Percentiles rank a stretch among this genome's conserved stretches.
phyloP scores from a whole-genome alignment of 169 alveolate genomes.

The Perkinsus chesapeaki region DNA sequence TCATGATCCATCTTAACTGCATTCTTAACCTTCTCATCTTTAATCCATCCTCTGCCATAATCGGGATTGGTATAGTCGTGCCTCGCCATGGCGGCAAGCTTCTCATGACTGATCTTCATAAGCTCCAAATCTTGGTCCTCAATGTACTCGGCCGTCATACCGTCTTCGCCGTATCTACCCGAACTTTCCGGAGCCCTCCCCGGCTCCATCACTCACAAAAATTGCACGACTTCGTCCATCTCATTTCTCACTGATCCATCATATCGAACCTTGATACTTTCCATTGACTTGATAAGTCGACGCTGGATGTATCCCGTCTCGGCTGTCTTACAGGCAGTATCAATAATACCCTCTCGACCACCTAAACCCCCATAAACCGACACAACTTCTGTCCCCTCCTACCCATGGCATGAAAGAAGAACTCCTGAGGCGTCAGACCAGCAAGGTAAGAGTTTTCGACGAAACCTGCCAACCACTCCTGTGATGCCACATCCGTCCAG shows the following conservation, averaged over 20 bases:
- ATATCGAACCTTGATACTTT: slow-evolving; percentile 96
- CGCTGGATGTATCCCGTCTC: slow-evolving; percentile 99
- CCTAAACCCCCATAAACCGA: background rate
- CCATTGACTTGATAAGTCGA: slow-evolving; percentile 98
- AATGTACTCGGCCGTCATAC: slow-evolving; percentile 98
- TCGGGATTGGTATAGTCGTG: slow-evolving; percentile 42
- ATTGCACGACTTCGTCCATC: slow-evolving; percentile 91
- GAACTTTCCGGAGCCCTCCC: too few relatives aligned
- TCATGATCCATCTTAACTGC: slow-evolving; percentile 52
- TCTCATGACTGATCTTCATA: slow-evolving; percentile 77
- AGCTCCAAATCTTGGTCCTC: slow-evolving; percentile 93
- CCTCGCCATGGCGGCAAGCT: slow-evolving; percentile 51
- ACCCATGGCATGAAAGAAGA: slow-evolving; percentile 99
- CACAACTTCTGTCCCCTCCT: background rate
- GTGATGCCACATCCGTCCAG: background rate
- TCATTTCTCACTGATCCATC: slow-evolving; percentile 98
- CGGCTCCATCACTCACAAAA: too few relatives aligned
- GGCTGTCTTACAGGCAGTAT: slow-evolving; percentile 99
- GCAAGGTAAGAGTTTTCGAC: slow-evolving; percentile 94
- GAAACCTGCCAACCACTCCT: slow-evolving; percentile 52
- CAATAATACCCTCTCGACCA: slow-evolving; percentile 99
- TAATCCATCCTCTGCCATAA: slow-evolving; percentile 53
- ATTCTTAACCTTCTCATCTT: slow-evolving; percentile 45
- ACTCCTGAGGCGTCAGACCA: slow-evolving; percentile 95
- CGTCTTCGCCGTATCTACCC: slow-evolving; percentile 96